Base-by-base conservation (phyloP, 176 grass and related monocot species). In the Rhipidocladum racemiflorum region DNA sequence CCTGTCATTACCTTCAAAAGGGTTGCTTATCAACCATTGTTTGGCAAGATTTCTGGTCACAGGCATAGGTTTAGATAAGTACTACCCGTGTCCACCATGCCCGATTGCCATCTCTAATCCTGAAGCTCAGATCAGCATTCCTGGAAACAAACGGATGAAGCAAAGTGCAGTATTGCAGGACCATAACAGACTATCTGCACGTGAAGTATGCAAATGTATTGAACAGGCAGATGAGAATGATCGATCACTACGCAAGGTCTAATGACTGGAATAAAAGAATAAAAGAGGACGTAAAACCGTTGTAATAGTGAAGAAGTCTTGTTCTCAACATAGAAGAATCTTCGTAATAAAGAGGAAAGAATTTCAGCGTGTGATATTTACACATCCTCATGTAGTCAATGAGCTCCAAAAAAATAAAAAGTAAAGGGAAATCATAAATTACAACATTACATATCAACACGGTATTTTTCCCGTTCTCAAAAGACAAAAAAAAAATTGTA, bases 391-490 rank as follows among this genome's bases (percentile, higher is more conserved):
- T 85, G 23, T 42, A 66, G 21, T 32, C 18, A 75, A 75, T 65
- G 44, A 40, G 57, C 14, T 28, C n/a, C 15, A 51, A 65, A 38
- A 23, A 29, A 34, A 34, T 3, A 34, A 2, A 0, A n/a, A 42
- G 15, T 25, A 43, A 56, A 38, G 36, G 2, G 13, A 9, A 43
- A 35, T 18, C 9, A 32, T 18, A n/a, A 32, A 61, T 56, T 83
- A 63, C 45, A 72, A 39, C 49, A 76, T 30, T 80, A 63, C 38
- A 71, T 65, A 89, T 77, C 68, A 72, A 30, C 12, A 85, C 15
- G 38, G 20, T 78, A 20, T 78, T 54, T 53, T 40, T 54, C 20
- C 29, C 36, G 30, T 49, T 61, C n/a, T 29, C 1, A 28, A 51
- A n/a, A 28, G 12, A 39, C 1, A 64, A 17, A 38, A n/a, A 54